Evolutionary conservation across 345 rosid species (phyloP), one percentile per base, ranked within the genome.

Genomic region (Cardamine chenopodiifolia): DNA sequence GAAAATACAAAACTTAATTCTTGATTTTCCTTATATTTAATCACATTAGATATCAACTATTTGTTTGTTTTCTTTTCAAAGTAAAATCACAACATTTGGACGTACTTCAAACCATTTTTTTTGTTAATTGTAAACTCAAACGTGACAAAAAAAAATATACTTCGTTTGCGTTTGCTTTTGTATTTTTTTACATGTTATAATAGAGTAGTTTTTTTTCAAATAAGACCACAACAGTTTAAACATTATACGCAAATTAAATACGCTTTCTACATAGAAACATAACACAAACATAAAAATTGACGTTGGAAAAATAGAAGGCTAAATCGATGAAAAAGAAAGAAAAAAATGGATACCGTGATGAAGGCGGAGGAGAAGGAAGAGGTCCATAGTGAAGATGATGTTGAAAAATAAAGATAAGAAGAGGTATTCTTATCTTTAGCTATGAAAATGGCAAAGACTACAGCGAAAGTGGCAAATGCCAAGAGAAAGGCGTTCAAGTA

Each of bases 401-500:
- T 77, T 47, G 80, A 22, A 12, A 77, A 70, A 17, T 71, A 70
- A 20, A 77, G 80, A 77, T 65, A 62, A 13, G 76, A 66, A 49
- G 72, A 65, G 48, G 72, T 48, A 22, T 71, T 57, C 15, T 55
- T 42, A 42, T 3, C 32, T 34, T 77, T 71, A 15, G 80, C 68
- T 37, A 77, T 58, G 49, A 57, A 71, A 66, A 77, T 77, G 9
- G 80, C 76, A 57, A 47, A 77, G 23, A 57, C 4, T 11, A 77
- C 76, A 18, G 68, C 72, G 1, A 71, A 64, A 35, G 76, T 71
- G 7, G 80, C 80, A 48, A 71, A 71, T 57, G 48, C 62, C 70
- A 77, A 77, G 31, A 77, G 76, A 64, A 77, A 64, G 1, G 72
- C 72, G 20, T 77, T 77, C 72, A 77, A 57, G 80, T 56, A 65